Evolutionary conservation across 352 stramenopile species (phyloP).

Genomic region (Nothophytophthora sp.): DNA sequence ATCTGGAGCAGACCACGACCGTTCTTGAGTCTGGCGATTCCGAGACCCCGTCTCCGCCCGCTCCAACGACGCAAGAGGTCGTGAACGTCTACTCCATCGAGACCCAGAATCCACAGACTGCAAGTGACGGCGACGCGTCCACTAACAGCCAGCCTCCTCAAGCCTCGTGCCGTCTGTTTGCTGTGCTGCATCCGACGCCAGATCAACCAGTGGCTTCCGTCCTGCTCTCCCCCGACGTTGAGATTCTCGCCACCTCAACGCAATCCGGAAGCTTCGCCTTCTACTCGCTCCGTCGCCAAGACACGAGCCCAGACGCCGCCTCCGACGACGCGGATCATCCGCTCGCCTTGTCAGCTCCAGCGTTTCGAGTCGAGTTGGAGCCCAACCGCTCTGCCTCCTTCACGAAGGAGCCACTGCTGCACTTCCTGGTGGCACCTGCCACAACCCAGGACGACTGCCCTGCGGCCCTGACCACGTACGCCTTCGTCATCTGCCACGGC

Average conservation of each 20-base stretch:
- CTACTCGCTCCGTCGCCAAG: constrained; percentile 3
- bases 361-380: constrained; percentile 19
- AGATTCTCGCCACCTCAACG: constrained; percentile 19
- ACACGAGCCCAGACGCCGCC: not conserved
- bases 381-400: constrained; percentile 7
- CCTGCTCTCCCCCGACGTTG: constrained; percentile 27
- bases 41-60: not conserved
- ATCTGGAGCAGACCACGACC: constrained; percentile 10
- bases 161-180: constrained; percentile 11
- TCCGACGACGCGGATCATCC: not conserved
- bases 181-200: constrained; percentile 4
- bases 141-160: not conserved
- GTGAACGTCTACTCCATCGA: constrained; percentile 21
- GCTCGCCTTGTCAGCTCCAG: not conserved
- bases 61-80: constrained; percentile 7
- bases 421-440: constrained; percentile 25
- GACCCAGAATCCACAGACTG: not conserved
- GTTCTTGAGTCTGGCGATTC: not conserved
- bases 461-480: constrained; percentile 18
- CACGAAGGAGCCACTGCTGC: constrained; percentile 3
- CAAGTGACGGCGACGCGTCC: not conserved
- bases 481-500: constrained; percentile 33
- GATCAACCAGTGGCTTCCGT: constrained; percentile 4
- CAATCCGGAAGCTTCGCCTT: constrained; percentile 4
- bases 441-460: not conserved